A percentile compares a stretch with the other conserved stretches of the same genome.
Conservation (phyloP, 352 stramenopile species). For the Phytophthora niederhauseri region DNA sequence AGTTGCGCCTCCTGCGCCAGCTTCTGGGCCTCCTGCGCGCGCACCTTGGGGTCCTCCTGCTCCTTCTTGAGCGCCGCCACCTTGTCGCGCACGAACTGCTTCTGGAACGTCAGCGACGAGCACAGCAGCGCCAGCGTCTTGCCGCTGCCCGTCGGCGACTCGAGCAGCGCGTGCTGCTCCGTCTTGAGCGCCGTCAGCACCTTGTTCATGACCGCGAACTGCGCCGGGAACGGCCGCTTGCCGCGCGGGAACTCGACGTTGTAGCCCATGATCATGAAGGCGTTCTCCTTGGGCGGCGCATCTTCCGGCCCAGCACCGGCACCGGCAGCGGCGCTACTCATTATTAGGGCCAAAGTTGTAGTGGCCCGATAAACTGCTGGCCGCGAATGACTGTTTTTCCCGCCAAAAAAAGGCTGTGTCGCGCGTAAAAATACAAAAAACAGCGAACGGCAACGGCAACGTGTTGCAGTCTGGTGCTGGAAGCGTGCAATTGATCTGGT, state of each 20-base stretch:
- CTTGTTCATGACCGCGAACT: slow-evolving; percentile 90
- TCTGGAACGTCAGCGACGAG: slow-evolving; percentile 83
- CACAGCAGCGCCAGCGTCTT: slow-evolving; percentile 89
- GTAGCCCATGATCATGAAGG: slow-evolving; percentile 85
- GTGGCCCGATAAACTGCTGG: slow-evolving; percentile 9
- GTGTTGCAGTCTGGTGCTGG: neutral
- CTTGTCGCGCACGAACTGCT: slow-evolving; percentile 54
- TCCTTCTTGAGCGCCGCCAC: slow-evolving; percentile 13
- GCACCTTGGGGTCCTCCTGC: slow-evolving; percentile 10
- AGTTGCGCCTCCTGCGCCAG: slow-evolving; percentile 26
- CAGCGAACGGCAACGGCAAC: neutral
- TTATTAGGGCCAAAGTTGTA: neutral
- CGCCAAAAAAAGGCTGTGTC: neutral
- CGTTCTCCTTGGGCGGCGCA: neutral
- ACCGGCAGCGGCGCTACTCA: neutral
- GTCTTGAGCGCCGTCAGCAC: slow-evolving; percentile 83
- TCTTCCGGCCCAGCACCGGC: neutral
- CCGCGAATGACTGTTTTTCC: neutral
- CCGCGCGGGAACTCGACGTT: slow-evolving; percentile 75
- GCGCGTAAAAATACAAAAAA: neutral
- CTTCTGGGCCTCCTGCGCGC: slow-evolving; percentile 23
- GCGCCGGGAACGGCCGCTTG: slow-evolving; percentile 85
- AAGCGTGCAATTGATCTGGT: neutral
- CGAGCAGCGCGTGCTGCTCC: slow-evolving; percentile 80
- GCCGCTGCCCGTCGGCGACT: slow-evolving; percentile 84